Conservation (phyloP, 805 yeast genomes). For the Clavispora fructus region DNA sequence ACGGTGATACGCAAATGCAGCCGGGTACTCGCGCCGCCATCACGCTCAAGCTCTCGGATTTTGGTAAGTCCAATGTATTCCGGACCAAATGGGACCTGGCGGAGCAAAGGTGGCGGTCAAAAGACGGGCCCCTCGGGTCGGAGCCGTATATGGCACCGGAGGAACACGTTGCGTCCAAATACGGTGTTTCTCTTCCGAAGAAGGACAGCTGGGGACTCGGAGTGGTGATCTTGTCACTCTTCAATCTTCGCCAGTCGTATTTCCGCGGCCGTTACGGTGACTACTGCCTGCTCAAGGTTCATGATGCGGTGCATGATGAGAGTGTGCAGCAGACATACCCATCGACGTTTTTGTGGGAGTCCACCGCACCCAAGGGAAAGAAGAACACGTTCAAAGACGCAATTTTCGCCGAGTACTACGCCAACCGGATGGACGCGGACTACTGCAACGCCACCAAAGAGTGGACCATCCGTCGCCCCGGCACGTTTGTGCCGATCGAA, state of each 20-base stretch:
- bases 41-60: constrained; percentile 51
- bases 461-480: constrained; percentile 31
- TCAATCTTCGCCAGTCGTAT: constrained; percentile 24
- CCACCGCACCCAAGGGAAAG: constrained; percentile 21
- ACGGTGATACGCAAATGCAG: constrained; percentile 25
- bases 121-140: constrained; percentile 75
- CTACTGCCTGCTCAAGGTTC: constrained; percentile 10
- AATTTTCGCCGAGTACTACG: constrained; percentile 36
- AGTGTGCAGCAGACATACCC: constrained; percentile 12
- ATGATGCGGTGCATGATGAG: constrained; percentile 14
- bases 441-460: constrained; percentile 24
- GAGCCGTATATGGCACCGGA: constrained; percentile 93
- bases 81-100: constrained; percentile 79
- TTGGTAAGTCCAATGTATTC: constrained; percentile 88
- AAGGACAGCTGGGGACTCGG: constrained; percentile 92
- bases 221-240: constrained; percentile 33
- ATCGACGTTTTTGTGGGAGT: constrained; percentile 29
- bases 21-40: constrained; percentile 9
- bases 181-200: constrained; percentile 62
- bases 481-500: constrained; percentile 51
- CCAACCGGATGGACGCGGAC: constrained; percentile 39
- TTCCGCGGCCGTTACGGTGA: constrained; percentile 14
- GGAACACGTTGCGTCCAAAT: constrained; percentile 43
- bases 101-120: constrained; percentile 42
- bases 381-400: constrained; percentile 23